Evolutionary conservation across 1,284 basidiomycete genomes (phyloP), one percentile per base, ranked within the genome.

Genomic region (Xerocomus nothofagi): DNA sequence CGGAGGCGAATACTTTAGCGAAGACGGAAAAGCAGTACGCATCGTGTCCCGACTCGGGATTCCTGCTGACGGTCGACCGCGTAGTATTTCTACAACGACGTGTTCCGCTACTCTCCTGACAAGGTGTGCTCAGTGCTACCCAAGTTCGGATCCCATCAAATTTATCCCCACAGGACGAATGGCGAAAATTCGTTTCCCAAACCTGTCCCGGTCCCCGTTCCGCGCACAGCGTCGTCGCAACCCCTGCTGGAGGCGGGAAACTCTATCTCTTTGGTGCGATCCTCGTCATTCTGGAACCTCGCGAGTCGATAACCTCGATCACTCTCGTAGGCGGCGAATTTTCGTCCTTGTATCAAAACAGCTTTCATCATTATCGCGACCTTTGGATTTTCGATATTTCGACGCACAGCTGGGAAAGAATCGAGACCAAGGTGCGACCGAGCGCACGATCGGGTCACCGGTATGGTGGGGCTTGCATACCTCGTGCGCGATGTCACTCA

Each of bases 281-380:
- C 14, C 26, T 23, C 27, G 12, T 47, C 23, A 36, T 44, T 27
- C 20, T 0, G 6, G 17, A 23, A 26, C 43, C 8, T 34, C 6
- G 20, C 41, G 11, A 6, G 6, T 34, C 3, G 15, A 37, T 44
- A 34, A 47, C 4, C 0, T 0, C 15, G 8, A 24, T 36, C 23
- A 0, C 18, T 6, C 21, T 14, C 11, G 4, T 51, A 86, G 86
- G 88, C 20, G 91, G 91, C 11, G 91, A 93, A 67, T 93, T 91
- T 59, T 93, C 92, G 0, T 90, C 88, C 0, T 71, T 91, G 5
- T 81, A 91, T 53, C 93, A 96, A 67, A 93, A 86, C 26, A 84
- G 84, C 0, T 96, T 96, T 68, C 91, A 95, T 57, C 93, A 96
- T 63, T 97, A 94, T 63, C 82, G 90, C 36, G 91, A 95, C 60